phyloP scores from a whole-genome alignment of 2,329 filamentous ascomycete species.

The Penicillium sp. region DNA sequence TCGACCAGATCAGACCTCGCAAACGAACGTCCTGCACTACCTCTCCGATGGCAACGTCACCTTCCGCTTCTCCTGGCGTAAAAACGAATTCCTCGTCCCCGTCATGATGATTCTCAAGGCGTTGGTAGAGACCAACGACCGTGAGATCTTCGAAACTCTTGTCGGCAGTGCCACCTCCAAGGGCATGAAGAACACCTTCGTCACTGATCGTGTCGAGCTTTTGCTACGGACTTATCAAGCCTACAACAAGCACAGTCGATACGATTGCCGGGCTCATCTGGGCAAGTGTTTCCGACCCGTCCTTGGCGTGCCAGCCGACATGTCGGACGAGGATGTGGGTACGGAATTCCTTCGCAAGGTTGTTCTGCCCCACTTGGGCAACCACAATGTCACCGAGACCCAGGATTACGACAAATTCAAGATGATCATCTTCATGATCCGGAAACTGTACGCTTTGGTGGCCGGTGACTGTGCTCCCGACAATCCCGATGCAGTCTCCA shows the following conservation, averaged over 20 bases:
- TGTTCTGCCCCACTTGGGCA: slow-evolving; percentile 85
- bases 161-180: slow-evolving; percentile 72
- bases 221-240: slow-evolving; percentile 88
- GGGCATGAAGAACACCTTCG: slow-evolving; percentile 79
- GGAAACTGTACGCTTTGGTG: slow-evolving; percentile 88
- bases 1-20: slow-evolving; percentile 93
- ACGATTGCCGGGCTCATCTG: slow-evolving; percentile 76
- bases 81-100: slow-evolving; percentile 93
- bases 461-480: slow-evolving; percentile 89
- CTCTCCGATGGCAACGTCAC: slow-evolving; percentile 92
- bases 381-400: slow-evolving; percentile 71
- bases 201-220: slow-evolving; percentile 89
- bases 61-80: slow-evolving; percentile 95
- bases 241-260: slow-evolving; percentile 75
- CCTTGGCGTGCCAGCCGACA: slow-evolving; percentile 73
- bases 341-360: slow-evolving; percentile 86
- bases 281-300: slow-evolving; percentile 88
- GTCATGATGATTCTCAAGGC: slow-evolving; percentile 97
- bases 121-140: slow-evolving; percentile 88
- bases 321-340: slow-evolving; percentile 82
- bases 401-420: slow-evolving; percentile 91
- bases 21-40: slow-evolving; percentile 96
- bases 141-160: slow-evolving; percentile 91
- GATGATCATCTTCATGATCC: slow-evolving; percentile 89
- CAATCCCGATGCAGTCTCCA: slow-evolving; percentile 94